Evolutionary conservation across 192 early-diverging fungal species (phyloP), one percentile per base, ranked within the genome.

Genomic region (Backusella macrospora): DNA sequence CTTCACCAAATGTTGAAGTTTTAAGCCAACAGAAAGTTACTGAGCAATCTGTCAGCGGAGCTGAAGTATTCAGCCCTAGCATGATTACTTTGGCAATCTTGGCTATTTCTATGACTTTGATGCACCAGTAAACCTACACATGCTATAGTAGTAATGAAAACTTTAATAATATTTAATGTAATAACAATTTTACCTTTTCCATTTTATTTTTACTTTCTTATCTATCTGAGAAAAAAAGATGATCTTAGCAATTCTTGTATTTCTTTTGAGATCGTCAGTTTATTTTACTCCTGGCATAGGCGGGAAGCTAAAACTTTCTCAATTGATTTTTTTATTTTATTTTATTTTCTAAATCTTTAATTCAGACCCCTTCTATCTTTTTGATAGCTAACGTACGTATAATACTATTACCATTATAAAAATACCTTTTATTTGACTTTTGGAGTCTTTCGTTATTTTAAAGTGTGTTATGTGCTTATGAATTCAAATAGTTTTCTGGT

Each of bases 1-100:
- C 52, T 59, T 59, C 52, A 59, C 18, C 72, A 45, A 47, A 63
- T 15, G n/a, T 73, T 13, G 44, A 59, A 29, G 26, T 44, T 26
- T 65, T 65, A 12, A 69, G 29, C 26, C 18, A 64, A 23, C 65
- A 62, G 23, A 62, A 38, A 13, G 65, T 68, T 38, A 74, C 47
- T 18, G 73, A 65, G 1, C 74, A 76, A 65, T 76, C 74, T 9
- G 68, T 76, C 14, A 74, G 42, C 29, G 74, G 49, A 46, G 68
- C 66, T 59, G 34, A 14, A 18, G 39, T 49, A n/a, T 9, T 37
- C 15, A 43, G 39, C 45, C 72, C 72, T 16, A 18, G 26, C 34
- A 65, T 62, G 40, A 34, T 47, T 21, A 65, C 62, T 13, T 40
- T 65, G 29, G 63, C 63, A 59, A 59, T 59, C 5, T 12, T 23